Conservation (phyloP, 1,139 yeast species). For the Yamadazyma sp. region DNA sequence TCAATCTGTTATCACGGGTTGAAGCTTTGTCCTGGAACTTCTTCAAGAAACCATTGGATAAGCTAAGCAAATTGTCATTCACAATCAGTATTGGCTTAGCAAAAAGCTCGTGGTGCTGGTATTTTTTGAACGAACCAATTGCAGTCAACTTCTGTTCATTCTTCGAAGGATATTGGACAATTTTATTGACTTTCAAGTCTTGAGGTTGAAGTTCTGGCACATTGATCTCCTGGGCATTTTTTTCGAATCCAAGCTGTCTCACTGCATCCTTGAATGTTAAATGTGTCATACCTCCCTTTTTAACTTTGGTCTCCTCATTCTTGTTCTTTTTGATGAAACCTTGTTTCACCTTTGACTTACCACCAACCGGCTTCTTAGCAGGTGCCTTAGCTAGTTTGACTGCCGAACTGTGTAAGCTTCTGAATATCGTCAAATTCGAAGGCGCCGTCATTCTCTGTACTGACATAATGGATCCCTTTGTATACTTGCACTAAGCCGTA, state of each 20-base stretch:
- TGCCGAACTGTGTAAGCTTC: constrained; percentile 10
- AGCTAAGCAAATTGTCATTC: constrained; percentile 31
- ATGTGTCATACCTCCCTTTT: constrained; percentile 48
- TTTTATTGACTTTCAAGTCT: constrained; percentile 15
- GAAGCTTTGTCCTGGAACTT: constrained; percentile 28
- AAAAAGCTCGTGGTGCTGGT: constrained; percentile 66
- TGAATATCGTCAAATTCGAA: background rate
- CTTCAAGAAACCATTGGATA: constrained; percentile 26
- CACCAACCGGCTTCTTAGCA: constrained; percentile 18
- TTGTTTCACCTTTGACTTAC: constrained; percentile 28
- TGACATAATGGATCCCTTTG: background rate
- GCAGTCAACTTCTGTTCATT: constrained; percentile 27
- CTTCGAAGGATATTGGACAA: constrained; percentile 25
- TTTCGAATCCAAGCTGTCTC: constrained; percentile 34
- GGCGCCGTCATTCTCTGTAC: background rate
- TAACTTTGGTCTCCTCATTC: constrained; percentile 22
- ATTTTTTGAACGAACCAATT: constrained; percentile 60
- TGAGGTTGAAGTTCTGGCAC: constrained; percentile 14
- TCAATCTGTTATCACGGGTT: constrained; percentile 43
- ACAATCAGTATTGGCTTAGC: constrained; percentile 56
- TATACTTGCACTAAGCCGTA: background rate
- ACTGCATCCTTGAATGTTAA: constrained; percentile 43
- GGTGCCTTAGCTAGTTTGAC: constrained; percentile 18
- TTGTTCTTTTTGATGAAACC: constrained; percentile 24
- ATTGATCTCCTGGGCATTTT: constrained; percentile 20